Percentiles rank a stretch among this genome's conserved stretches.
These are phyloP conservation scores for Russula virescens DNA, from an alignment of 768 basidiomycete genomes.

Conservation along the genomic window DNA sequence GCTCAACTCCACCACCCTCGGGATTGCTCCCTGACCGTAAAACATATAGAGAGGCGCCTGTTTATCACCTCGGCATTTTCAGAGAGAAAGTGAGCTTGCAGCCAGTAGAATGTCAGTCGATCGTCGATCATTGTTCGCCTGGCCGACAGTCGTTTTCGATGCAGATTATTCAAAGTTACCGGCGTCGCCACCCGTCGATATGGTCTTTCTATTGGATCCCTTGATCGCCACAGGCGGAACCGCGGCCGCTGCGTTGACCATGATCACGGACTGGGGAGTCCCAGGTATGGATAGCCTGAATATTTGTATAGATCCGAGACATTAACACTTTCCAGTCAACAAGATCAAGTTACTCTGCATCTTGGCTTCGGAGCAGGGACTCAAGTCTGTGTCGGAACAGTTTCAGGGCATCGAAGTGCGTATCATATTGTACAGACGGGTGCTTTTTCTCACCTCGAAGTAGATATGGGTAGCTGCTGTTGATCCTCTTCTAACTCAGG, in stretches of 20 bases:
- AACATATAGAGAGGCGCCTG: constrained; percentile 58
- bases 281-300: constrained; percentile 40
- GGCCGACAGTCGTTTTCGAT: background rate
- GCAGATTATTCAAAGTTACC: constrained; percentile 91
- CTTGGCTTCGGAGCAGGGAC: constrained; percentile 70
- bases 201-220: constrained; percentile 86
- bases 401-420: constrained; percentile 79
- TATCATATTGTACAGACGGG: constrained; percentile 1
- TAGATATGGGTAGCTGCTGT: constrained; percentile 87
- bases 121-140: background rate
- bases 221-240: constrained; percentile 94
- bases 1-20: background rate
- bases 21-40: background rate
- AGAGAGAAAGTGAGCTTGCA: constrained; percentile 83
- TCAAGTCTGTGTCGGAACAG: constrained; percentile 54
- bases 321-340: constrained; percentile 36
- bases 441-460: background rate
- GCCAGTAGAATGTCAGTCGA: constrained; percentile 76
- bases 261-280: constrained; percentile 83
- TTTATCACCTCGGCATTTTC: constrained; percentile 88
- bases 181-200: constrained; percentile 64
- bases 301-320: background rate
- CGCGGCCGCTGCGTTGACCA: constrained; percentile 77
- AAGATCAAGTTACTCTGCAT: constrained; percentile 80
- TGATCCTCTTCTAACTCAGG: constrained; percentile 60